Evolutionary conservation across 208 protist species (phyloP).

Genomic region (Trypanosoma scelopori): DNA sequence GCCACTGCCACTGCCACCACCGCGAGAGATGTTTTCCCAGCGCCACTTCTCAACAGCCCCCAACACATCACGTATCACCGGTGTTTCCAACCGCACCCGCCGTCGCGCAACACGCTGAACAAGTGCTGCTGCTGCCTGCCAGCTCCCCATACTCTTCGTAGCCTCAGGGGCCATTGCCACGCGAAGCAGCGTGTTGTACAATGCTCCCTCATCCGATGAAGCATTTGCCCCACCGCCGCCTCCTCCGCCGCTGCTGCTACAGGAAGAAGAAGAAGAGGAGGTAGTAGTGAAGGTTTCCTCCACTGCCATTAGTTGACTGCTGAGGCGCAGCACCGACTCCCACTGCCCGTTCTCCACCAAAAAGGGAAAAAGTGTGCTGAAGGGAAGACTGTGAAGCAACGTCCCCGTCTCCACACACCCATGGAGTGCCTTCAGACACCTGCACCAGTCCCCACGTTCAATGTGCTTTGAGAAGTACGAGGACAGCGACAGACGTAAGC

Average conservation of each 20-base stretch:
- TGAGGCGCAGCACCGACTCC: conserved; percentile 30
- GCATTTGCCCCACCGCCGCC: neutral
- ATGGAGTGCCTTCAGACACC: conserved; percentile 27
- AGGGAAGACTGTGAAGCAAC: conserved; percentile 25
- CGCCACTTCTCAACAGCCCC: conserved; percentile 14
- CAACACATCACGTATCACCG: conserved; percentile 7
- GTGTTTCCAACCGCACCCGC: conserved; percentile 10
- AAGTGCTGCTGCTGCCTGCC: conserved; percentile 11
- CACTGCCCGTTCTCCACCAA: conserved; percentile 40
- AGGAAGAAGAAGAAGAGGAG: neutral
- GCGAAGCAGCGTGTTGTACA: conserved; percentile 25
- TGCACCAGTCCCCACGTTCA: conserved; percentile 32
- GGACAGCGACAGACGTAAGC: conserved; percentile 23
- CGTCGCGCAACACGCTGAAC: conserved; percentile 15
- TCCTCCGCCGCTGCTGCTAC: neutral
- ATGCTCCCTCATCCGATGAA: conserved; percentile 5
- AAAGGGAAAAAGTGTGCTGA: conserved; percentile 34
- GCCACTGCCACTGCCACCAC: neutral
- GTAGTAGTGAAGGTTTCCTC: neutral
- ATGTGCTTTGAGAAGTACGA: conserved; percentile 32
- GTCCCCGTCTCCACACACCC: conserved; percentile 28
- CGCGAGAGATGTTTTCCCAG: neutral
- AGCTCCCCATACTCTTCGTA: conserved; percentile 14
- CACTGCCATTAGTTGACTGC: conserved; percentile 11
- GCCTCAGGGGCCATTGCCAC: conserved; percentile 11